Base-by-base conservation (phyloP, 352 stramenopile species). In the Phytopythium chamaehyphon region DNA sequence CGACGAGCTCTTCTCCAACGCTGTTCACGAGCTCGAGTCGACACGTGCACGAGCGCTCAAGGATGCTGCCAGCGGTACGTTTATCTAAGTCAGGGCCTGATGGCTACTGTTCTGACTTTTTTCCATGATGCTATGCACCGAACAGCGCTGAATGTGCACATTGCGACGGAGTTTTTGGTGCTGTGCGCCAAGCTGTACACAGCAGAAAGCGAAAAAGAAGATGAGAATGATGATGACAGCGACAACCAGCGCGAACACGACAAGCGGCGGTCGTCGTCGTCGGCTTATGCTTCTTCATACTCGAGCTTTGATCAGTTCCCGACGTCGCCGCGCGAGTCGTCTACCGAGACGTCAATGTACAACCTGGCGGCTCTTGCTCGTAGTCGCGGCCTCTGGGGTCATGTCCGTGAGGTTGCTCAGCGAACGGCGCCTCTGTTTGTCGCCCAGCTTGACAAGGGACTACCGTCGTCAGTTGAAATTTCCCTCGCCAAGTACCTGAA, bases 401-500 rank as follows among this genome's bases (percentile, higher is more conserved):
- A 67, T 15, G 65, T 92, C 31, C 57, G 78, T 18, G 56, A 72
- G 28, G 56, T 76, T 0, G 75, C 82, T 18, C 66, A 62, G 6
- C 56, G 60, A 12, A 86, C 81, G 0, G 65, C 69, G 1, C 37
- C 63, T 15, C 61, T 57, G 0, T 92, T 89, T 24, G 77, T 87
- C 3, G 40, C 47, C 3, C 68, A 87, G 26, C 61, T 94, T n/a
- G 78, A 89, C 61, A 70, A 70, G 19, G 75, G 75, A 0, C 59
- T 91, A 26, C 76, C 78, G 8, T 85, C 84, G 8, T 91, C 81
- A 10, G 69, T 92, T 12, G 76, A 91, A 53, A 90, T 94, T 47
- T 85, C 81, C 22, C 40, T 94, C 12, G 79, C 84, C 14, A 94
- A 94, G 66, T 80, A 89, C 57, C 46, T 94, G 26, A 76, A 91